phyloP scores from a whole-genome alignment of 2,329 filamentous ascomycete genomes.

The Cytospora piceicola region DNA sequence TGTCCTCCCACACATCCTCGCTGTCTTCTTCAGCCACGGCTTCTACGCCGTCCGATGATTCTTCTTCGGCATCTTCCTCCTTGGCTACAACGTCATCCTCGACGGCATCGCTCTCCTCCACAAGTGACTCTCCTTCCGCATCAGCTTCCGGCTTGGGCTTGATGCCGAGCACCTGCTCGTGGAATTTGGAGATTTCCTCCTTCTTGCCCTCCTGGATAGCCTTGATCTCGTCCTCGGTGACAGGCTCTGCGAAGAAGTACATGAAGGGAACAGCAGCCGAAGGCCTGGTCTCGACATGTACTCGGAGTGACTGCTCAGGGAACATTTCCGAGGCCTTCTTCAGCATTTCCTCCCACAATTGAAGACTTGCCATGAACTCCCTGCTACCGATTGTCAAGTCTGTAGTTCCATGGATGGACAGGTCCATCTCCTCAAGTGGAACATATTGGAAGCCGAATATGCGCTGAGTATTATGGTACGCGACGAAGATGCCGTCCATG shows the following conservation, averaged over 20 bases:
- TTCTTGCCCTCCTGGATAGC: slow-evolving; percentile 72
- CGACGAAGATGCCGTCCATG: slow-evolving; percentile 98
- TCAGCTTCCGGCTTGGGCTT: slow-evolving; percentile 38
- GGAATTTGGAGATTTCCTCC: slow-evolving; percentile 69
- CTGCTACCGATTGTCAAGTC: slow-evolving; percentile 71
- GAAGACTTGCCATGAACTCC: slow-evolving; percentile 83
- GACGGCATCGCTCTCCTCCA: slow-evolving; percentile 34
- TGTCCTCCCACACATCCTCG: slow-evolving; percentile 55
- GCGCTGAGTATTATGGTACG: slow-evolving; percentile 90
- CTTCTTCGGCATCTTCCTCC: slow-evolving; percentile 34
- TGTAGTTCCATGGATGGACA: slow-evolving; percentile 78
- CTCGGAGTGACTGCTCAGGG: slow-evolving; percentile 74
- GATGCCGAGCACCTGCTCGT: slow-evolving; percentile 63
- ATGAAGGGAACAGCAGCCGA: slow-evolving; percentile 64
- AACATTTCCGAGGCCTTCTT: slow-evolving; percentile 75
- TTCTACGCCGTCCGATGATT: slow-evolving; percentile 16
- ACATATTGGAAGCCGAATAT: slow-evolving; percentile 99
- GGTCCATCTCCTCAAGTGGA: slow-evolving; percentile 82
- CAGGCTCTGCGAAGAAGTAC: slow-evolving; percentile 89
- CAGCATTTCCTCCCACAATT: slow-evolving; percentile 77
- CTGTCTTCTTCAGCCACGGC: slow-evolving; percentile 36
- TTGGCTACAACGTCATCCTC: slow-evolving; percentile 37
- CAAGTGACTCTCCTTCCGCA: slow-evolving; percentile 32
- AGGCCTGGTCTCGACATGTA: slow-evolving; percentile 79
- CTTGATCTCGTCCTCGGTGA: slow-evolving; percentile 72